Conservation (phyloP, 225 moss, liverwort and hornwort species). For the Pseudisothecium myosuroides region DNA sequence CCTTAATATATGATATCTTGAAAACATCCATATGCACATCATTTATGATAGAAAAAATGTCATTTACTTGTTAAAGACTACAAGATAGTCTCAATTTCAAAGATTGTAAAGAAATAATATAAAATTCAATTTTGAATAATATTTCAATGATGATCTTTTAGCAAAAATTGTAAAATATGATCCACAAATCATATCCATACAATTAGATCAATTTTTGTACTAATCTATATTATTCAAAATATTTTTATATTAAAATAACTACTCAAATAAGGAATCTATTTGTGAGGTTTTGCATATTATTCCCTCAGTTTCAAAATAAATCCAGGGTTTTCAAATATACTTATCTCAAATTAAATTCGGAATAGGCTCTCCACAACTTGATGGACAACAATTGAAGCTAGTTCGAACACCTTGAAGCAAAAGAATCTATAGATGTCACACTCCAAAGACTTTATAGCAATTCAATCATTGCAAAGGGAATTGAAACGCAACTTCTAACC, state of each 20-base stretch:
- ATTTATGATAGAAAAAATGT: not conserved
- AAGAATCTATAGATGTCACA: no score
- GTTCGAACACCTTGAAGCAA: no score
- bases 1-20: rapidly evolving
- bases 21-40: not conserved
- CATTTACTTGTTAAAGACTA: not conserved
- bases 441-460: no score
- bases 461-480: no score
- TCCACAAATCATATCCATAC: no score
- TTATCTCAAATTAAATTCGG: no score
- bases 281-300: not conserved
- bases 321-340: no score
- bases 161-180: no score
- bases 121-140: not conserved
- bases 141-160: not conserved
- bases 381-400: no score
- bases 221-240: not conserved
- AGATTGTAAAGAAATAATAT: not conserved
- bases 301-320: no score
- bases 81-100: rapidly evolving
- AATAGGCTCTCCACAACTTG: no score
- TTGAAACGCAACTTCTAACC: no score
- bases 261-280: not conserved
- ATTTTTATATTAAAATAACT: not conserved
- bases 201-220: not conserved